Percentiles rank a stretch among this genome's conserved stretches.
Conservation (phyloP, 2,329 filamentous ascomycete genomes). For the Leptodontidium sp. region DNA sequence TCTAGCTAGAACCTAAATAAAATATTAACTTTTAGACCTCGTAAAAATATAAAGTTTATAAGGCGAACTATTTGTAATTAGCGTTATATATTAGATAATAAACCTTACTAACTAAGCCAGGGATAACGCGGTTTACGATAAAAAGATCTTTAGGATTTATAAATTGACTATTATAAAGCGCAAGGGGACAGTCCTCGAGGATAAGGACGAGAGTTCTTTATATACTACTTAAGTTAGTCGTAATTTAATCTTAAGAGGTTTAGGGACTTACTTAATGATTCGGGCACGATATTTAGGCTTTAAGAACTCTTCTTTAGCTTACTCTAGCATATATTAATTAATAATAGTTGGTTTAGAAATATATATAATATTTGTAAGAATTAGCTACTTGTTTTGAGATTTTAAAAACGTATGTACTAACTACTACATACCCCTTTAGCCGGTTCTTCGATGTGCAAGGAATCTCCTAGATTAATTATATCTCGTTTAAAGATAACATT, state of each 20-base stretch:
- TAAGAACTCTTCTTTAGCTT: conserved; percentile 24
- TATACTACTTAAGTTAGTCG: conserved; percentile 30
- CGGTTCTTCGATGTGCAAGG: conserved; percentile 28
- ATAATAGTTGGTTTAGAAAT: conserved; percentile 34
- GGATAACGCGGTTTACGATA: conserved; percentile 39
- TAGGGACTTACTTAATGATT: conserved; percentile 35
- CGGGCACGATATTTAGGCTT: conserved; percentile 33
- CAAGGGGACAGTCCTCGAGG: conserved; percentile 39
- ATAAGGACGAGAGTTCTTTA: conserved; percentile 40
- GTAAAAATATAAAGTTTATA: too few relatives aligned
- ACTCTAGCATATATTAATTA: conserved; percentile 23
- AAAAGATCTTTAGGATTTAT: conserved; percentile 38
- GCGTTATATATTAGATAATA: conserved; percentile 41
- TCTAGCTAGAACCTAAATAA: conserved; percentile 39
- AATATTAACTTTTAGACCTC: background rate
- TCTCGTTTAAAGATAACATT: conserved; percentile 30
- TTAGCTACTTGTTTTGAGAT: background rate
- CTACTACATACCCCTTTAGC: conserved; percentile 38
- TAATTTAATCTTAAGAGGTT: background rate
- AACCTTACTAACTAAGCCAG: conserved; percentile 38
- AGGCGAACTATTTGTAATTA: conserved; percentile 35
- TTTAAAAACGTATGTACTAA: background rate
- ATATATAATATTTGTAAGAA: conserved; percentile 32
- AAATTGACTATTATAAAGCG: conserved; percentile 38
- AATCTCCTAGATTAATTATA: conserved; percentile 24